Evolutionary conservation across 768 basidiomycete genomes (phyloP), one percentile per base, ranked within the genome.

Genomic region (Psilocybe sp.): DNA sequence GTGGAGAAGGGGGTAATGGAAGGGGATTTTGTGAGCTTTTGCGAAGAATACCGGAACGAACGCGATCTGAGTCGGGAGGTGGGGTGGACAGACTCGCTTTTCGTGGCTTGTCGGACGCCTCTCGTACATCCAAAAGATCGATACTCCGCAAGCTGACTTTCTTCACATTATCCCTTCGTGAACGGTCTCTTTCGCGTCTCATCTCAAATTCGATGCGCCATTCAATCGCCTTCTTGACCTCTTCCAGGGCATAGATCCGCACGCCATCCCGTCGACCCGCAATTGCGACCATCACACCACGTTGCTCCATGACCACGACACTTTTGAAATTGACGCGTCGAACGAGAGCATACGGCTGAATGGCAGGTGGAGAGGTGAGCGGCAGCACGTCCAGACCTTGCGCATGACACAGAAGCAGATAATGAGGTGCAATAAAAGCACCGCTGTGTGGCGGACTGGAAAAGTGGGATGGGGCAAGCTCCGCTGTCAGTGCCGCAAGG

Each of bases 261-360:
- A 93, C 90, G 3, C 91, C 90, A 54, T 92, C 89, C 57, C 91
- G 72, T 53, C 91, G 74, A 8, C 91, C 91, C 13, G 92, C 92
- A 53, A 93, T 91, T 11, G 91, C 90, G 8, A 93, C 91, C n/a
- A 93, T 70, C 0, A 93, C 89, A 6, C 90, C 91, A 28, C 91
- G 85, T 60, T 92, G 88, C 59, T 93, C 91, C 91, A 93, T 93
- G 12, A 93, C 86, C 1, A 93, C 87, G n/a, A 93, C 85, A 49
- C 79, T 83, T 62, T 91, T 92, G 68, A 93, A 93, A 33, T 79
- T 77, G 45, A 91, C 88, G 47, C 89, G 78, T 16, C 91, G 81
- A 18, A 93, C 84, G 20, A 93, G 76, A 9, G 91, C 84, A 65
- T 91, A 92, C 12, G 92, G 89, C 56, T 85, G 84, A 6, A 77